Percentiles rank a stretch among this genome's conserved stretches.
Conservation (phyloP, 1,284 basidiomycete species). For the Papiliotrema fonsecae region DNA sequence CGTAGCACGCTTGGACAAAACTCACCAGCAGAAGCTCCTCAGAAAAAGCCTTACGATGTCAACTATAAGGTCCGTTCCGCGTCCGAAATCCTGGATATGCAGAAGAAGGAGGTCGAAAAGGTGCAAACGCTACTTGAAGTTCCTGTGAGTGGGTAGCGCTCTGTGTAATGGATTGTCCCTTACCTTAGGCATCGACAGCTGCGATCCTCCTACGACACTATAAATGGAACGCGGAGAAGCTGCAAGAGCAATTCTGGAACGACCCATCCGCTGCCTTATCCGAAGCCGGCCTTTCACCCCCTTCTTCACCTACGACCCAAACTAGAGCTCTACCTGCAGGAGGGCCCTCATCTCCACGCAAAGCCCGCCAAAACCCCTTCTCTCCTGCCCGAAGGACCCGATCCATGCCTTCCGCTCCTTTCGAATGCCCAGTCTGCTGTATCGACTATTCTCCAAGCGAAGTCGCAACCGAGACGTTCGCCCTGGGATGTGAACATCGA, state of each 20-base stretch:
- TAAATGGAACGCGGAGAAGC: slow-evolving; percentile 91
- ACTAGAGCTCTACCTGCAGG: slow-evolving; percentile 32
- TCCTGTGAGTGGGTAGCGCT: slow-evolving; percentile 58
- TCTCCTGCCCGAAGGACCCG: slow-evolving; percentile 50
- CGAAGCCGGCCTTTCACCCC: slow-evolving; percentile 60
- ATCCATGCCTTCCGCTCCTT: slow-evolving; percentile 53
- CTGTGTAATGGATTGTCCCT: neutral
- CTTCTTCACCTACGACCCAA: slow-evolving; percentile 35
- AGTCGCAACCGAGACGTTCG: slow-evolving; percentile 55
- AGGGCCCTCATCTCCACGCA: slow-evolving; percentile 26
- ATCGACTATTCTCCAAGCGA: slow-evolving; percentile 59
- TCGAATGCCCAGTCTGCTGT: slow-evolving; percentile 87
- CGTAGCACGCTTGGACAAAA: neutral
- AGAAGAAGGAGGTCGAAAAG: slow-evolving; percentile 72
- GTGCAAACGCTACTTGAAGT: slow-evolving; percentile 79
- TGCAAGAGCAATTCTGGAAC: slow-evolving; percentile 95
- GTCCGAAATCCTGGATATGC: slow-evolving; percentile 70
- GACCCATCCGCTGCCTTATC: slow-evolving; percentile 65
- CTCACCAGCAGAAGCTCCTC: slow-evolving; percentile 21
- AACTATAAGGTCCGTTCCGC: slow-evolving; percentile 60
- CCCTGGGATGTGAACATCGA: slow-evolving; percentile 70
- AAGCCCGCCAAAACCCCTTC: slow-evolving; percentile 32
- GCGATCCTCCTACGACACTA: slow-evolving; percentile 77
- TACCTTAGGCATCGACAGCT: slow-evolving; percentile 54
- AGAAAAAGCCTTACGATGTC: slow-evolving; percentile 47